Evolutionary conservation across 2,329 filamentous ascomycete genomes (phyloP).

Genomic region (Pseudogymnoascus sp.): DNA sequence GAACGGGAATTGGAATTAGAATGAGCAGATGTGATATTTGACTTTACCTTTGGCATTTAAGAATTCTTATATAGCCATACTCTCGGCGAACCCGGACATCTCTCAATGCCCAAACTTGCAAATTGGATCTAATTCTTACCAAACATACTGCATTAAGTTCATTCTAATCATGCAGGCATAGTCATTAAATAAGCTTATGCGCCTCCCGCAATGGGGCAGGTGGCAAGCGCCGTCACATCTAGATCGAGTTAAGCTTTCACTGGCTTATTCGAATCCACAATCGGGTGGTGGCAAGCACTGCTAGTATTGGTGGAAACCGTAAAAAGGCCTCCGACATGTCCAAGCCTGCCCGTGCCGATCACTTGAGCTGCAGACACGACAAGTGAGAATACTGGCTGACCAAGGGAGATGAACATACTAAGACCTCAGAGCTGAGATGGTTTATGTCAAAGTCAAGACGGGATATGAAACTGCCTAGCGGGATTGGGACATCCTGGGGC

Average conservation of each 20-base stretch:
- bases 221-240: neutral
- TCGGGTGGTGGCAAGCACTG: neutral
- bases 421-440: neutral
- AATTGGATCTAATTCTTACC: neutral
- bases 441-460: neutral
- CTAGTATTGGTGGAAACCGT: neutral
- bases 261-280: neutral
- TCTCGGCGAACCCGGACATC: neutral
- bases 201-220: neutral
- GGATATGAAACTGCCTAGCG: neutral
- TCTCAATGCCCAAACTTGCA: neutral
- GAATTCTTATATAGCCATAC: neutral
- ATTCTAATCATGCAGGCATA: neutral
- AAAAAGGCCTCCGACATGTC: neutral
- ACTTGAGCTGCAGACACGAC: neutral
- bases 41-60: neutral
- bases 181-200: slow-evolving; percentile 5
- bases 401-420: neutral
- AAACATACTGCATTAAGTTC: neutral
- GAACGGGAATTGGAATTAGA: neutral
- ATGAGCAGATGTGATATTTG: neutral
- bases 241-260: neutral
- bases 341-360: neutral
- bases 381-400: neutral
- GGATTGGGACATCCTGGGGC: neutral